Evolutionary conservation across 2,329 filamentous ascomycete species (phyloP).

Genomic region (Chaetomiaceae sp.): DNA sequence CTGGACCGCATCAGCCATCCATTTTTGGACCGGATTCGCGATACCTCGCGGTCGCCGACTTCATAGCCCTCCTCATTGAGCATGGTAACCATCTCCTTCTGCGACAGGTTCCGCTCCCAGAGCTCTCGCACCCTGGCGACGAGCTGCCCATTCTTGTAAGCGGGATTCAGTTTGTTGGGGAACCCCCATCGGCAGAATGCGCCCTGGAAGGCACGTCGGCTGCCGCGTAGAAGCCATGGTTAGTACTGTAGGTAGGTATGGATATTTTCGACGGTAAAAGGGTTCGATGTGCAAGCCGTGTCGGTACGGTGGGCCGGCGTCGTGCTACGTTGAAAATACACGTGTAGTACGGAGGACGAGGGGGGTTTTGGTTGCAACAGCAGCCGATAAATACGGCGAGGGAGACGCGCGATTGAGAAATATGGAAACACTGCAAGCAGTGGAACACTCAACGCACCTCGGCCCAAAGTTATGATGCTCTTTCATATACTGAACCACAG

Average conservation of each 20-base stretch:
- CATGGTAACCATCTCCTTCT: conserved; percentile 68
- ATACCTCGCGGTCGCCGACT: conserved; percentile 66
- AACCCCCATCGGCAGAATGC: conserved; percentile 79
- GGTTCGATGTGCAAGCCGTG: background rate
- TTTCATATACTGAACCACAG: conserved; percentile 70
- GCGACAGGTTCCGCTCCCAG: conserved; percentile 69
- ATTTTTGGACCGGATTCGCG: conserved; percentile 65
- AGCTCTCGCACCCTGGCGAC: conserved; percentile 68
- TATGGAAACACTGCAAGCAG: no score
- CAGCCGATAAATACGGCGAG: conserved; percentile 8
- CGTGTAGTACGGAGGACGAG: no score
- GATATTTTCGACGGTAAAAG: background rate
- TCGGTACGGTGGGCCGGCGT: no score
- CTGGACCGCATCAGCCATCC: conserved; percentile 61
- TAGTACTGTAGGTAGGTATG: no score
- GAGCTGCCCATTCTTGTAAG: conserved; percentile 64
- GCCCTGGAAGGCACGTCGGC: conserved; percentile 71
- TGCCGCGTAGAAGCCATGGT: conserved; percentile 31
- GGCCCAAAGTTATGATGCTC: conserved; percentile 63
- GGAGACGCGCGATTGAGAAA: background rate
- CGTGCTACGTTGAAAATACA: no score
- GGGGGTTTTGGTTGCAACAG: background rate
- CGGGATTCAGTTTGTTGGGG: conserved; percentile 67
- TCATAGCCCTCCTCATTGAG: conserved; percentile 69
- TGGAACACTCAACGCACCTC: no score